A percentile compares a stretch with the other conserved stretches of the same genome.
Conservation (phyloP, 2,329 filamentous ascomycete genomes). For the Corynespora cassiicola region DNA sequence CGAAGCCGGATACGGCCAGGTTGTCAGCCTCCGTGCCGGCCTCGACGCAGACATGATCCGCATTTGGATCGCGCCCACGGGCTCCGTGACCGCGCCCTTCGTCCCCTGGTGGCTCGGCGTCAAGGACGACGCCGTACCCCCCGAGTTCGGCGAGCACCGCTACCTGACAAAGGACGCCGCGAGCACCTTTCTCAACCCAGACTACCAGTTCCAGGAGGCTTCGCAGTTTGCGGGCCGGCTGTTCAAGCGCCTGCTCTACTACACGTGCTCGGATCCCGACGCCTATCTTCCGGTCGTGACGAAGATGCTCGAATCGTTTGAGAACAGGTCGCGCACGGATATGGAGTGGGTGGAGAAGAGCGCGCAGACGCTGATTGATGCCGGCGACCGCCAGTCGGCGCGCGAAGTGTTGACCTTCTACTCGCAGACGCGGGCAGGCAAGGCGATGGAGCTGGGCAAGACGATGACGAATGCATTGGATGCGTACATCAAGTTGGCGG, state of each 20-base stretch:
- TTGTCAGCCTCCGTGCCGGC: constrained; percentile 31
- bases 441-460: constrained; percentile 28
- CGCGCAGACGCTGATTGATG: constrained; percentile 23
- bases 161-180: constrained; percentile 43
- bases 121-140: constrained; percentile 29
- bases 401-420: constrained; percentile 30
- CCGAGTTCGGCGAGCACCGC: constrained; percentile 42
- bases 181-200: constrained; percentile 38
- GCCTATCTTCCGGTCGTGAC: constrained; percentile 28
- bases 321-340: constrained; percentile 30
- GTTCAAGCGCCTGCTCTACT: constrained; percentile 37
- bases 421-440: constrained; percentile 30
- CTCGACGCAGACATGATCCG: constrained; percentile 39
- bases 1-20: constrained; percentile 45
- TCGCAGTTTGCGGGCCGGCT: constrained; percentile 31
- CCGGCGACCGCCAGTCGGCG: constrained; percentile 22
- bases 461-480: constrained; percentile 33
- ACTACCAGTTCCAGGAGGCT: constrained; percentile 41
- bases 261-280: constrained; percentile 35
- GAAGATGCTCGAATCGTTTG: constrained; percentile 33
- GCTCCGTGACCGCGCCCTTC: constrained; percentile 43
- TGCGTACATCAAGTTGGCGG: constrained; percentile 30
- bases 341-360: constrained; percentile 29
- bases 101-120: constrained; percentile 45
- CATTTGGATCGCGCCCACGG: constrained; percentile 42